These are phyloP conservation scores for Mycena galopus DNA, from an alignment of 768 basidiomycete species.

Conservation along the genomic window DNA sequence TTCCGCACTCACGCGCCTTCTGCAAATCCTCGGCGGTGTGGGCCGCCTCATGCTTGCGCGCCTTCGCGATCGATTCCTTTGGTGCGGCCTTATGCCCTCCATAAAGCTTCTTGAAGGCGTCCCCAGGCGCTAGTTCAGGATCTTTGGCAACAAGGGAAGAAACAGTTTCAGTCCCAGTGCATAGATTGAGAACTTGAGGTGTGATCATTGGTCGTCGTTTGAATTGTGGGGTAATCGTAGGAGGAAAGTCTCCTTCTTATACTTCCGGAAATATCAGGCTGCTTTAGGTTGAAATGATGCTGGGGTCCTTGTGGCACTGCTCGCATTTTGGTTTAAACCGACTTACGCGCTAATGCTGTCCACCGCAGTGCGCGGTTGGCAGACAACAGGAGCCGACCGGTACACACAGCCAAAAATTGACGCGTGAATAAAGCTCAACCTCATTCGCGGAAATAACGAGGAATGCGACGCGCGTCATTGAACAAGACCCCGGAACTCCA, in stretches of 20 bases:
- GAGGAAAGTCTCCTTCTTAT: background rate
- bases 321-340: background rate
- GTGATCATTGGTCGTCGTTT: slow-evolving; percentile 35
- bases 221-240: background rate
- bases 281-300: background rate
- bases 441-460: no score
- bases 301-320: background rate
- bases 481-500: slow-evolving; percentile 11
- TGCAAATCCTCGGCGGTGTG: slow-evolving; percentile 58
- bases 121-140: slow-evolving; percentile 49
- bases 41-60: slow-evolving; percentile 43
- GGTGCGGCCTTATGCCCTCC: slow-evolving; percentile 38
- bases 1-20: slow-evolving; percentile 60
- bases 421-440: no score
- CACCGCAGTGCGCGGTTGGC: background rate
- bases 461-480: no score
- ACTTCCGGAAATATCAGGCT: background rate
- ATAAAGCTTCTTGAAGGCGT: slow-evolving; percentile 57
- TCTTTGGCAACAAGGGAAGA: slow-evolving; percentile 57
- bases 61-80: slow-evolving; percentile 35
- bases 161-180: slow-evolving; percentile 51
- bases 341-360: background rate
- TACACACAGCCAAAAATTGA: background rate
- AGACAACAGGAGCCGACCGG: background rate
- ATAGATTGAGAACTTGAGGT: slow-evolving; percentile 48